Percentiles rank a stretch among this genome's conserved stretches.
These are phyloP conservation scores for Phytopythium litorale DNA, from an alignment of 352 stramenopile species.

Conservation along the genomic window DNA sequence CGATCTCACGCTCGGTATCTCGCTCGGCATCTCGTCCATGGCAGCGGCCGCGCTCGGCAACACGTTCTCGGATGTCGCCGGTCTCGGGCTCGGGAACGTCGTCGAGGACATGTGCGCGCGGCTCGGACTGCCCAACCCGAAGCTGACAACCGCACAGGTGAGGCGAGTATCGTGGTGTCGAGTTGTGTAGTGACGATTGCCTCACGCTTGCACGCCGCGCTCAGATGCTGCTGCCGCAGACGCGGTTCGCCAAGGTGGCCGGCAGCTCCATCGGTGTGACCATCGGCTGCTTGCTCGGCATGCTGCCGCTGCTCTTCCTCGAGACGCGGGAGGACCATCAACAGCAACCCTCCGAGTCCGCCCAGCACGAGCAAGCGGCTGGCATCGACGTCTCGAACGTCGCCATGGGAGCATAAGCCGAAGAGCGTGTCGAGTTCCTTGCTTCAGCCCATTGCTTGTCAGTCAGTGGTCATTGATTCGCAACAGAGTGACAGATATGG, in stretches of 20 bases:
- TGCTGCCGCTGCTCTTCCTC: slow-evolving; percentile 74
- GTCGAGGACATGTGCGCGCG: slow-evolving; percentile 72
- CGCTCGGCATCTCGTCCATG: slow-evolving; percentile 86
- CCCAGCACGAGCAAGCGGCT: not conserved
- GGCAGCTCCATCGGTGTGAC: slow-evolving; percentile 68
- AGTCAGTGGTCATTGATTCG: too few relatives aligned
- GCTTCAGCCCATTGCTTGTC: too few relatives aligned
- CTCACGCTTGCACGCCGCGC: not conserved
- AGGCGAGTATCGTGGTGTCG: not conserved
- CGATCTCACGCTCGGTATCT: slow-evolving; percentile 74
- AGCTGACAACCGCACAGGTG: slow-evolving; percentile 64
- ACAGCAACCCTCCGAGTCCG: not conserved
- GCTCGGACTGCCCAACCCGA: slow-evolving; percentile 53
- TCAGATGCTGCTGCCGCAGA: slow-evolving; percentile 61
- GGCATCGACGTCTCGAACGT: not conserved
- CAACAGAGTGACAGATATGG: too few relatives aligned
- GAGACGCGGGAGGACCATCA: slow-evolving; percentile 43
- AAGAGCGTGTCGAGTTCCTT: not conserved
- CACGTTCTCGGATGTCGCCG: slow-evolving; percentile 71
- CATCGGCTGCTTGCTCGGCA: slow-evolving; percentile 73
- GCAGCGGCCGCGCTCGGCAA: slow-evolving; percentile 84
- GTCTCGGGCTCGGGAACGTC: slow-evolving; percentile 71
- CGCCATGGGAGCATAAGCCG: not conserved
- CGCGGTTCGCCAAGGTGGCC: slow-evolving; percentile 59
- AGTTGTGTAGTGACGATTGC: not conserved